Conservation (phyloP, 2,329 filamentous ascomycete genomes). For the Fusarium mangiferae region DNA sequence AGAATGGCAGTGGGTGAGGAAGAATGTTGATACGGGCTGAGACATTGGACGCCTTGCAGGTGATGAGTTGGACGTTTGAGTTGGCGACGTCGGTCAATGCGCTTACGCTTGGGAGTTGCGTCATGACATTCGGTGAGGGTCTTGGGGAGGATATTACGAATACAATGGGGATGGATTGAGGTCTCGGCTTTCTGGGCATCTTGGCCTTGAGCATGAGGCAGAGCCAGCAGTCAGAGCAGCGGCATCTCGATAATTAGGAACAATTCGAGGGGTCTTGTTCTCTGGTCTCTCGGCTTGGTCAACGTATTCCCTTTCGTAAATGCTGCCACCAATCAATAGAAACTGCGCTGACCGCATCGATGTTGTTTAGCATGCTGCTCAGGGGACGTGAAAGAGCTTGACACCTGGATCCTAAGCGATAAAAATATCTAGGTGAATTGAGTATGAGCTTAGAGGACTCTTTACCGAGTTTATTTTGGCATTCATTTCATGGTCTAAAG, state of each 20-base stretch:
- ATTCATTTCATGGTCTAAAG: background rate
- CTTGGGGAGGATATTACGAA: background rate
- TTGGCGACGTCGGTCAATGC: constrained; percentile 9
- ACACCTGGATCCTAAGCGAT: background rate
- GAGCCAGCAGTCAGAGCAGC: background rate
- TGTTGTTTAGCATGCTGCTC: background rate
- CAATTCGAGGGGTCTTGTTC: background rate
- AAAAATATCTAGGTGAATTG: fast-evolving
- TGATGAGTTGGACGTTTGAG: constrained; percentile 1
- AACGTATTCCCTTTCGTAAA: background rate
- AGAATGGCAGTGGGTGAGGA: background rate
- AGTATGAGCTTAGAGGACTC: background rate
- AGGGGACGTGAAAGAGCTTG: background rate
- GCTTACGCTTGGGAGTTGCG: background rate
- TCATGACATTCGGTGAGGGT: background rate
- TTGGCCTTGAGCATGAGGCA: background rate
- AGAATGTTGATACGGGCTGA: background rate
- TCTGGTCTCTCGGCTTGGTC: background rate
- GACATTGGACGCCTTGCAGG: background rate
- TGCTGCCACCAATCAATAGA: background rate
- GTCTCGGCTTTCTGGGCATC: background rate
- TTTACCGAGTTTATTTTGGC: background rate
- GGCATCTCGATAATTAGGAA: background rate
- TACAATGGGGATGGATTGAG: too few relatives aligned
- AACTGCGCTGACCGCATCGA: background rate